Base-by-base conservation (phyloP, 73 alveolate species). In the Tetrahymena borealis region DNA sequence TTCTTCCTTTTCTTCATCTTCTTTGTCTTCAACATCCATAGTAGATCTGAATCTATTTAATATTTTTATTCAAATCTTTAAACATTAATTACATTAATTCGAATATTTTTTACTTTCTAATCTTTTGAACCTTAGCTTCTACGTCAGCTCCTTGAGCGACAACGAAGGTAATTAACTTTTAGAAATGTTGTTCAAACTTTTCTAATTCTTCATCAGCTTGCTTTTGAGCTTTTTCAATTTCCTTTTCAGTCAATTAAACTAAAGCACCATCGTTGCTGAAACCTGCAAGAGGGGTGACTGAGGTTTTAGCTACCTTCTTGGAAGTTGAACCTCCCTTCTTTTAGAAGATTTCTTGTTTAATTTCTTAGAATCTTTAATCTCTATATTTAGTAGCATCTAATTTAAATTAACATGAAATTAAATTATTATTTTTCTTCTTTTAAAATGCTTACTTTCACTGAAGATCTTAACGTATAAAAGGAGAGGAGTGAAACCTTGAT, bases 401-500 rank as follows among this genome's bases (percentile, higher is more conserved):
- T 12, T 7, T 12, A 60, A 60, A n/a, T 60, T 24, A 2, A 10
- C 79, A 42, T 6, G 24, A 60, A 60, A 2, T 2, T 15, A 9
- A 7, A n/a, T 60, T 1, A 7, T 18, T 6, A 24, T n/a, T n/a
- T 60, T n/a, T n/a, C n/a, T n/a, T 24, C 4, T 6, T 3, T 20
- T 13, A 24, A 60, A 60, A 18, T 7, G 13, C 8, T n/a, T 60
- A 60, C 85, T 60, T 60, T 60, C 38, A 20, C 85, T 60, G 35
- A 95, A 90, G 12, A 77, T 15, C 35, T 91, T 78, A 1, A 96
- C 77, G 38, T 95, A 94, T 11, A 39, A 78, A 0, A 98, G 96
- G 43, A 98, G 92, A 78, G 99, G 99, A 39, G 99, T 96, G 90
- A 94, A 97, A 0, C 99, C 99, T 42, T 96, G 95, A 85, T 95